Base-by-base conservation (phyloP, 192 early-diverging fungal species). In the Physocladia obscura region DNA sequence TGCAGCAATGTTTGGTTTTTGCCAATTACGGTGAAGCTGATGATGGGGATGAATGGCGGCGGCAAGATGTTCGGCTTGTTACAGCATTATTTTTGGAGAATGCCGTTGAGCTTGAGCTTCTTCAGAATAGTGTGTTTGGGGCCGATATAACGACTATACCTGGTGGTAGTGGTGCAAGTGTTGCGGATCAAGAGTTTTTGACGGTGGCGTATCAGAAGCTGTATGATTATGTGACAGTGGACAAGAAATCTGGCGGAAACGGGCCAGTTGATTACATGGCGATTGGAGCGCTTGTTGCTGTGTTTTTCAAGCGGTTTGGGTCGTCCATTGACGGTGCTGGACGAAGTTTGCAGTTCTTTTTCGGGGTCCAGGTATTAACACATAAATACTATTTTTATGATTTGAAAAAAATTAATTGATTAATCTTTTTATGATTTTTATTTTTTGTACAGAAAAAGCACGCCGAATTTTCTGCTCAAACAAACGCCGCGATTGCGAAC, bases 231-330 rank as follows among this genome's bases (percentile, higher is more conserved):
- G 51, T 52, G 1, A 22, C 47, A 22, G 6, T 4, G 19, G n/a
- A n/a, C n/a, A n/a, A n/a, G n/a, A n/a, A n/a, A n/a, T 15, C 61
- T 22, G 36, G 15, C 6, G 30, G 19, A 2, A 67, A 57, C 49
- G 63, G 63, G 5, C 71, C 71, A 11, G 71, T 49, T 2, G 71
- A 74, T 49, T 67, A 44, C 29, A 61, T 74, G 5, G 50, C 62
- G 5, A 26, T 74, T 19, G 71, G 71, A 35, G n/a, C 29, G 19
- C 3, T 67, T 34, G 6, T 67, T 19, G 13, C 40, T 26, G 1
- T 29, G 27, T 13, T 49, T 19, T 1, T 67, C 4, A 35, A 24
- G 19, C 30, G 54, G 0, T 67, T 39, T 21, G 63, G 63, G 13
- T 2, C 31, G 11, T 5, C 11, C n/a, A 29, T n/a, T 2, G 71